Conservation (phyloP, 2,329 filamentous ascomycete species). For the Didymella sp. region DNA sequence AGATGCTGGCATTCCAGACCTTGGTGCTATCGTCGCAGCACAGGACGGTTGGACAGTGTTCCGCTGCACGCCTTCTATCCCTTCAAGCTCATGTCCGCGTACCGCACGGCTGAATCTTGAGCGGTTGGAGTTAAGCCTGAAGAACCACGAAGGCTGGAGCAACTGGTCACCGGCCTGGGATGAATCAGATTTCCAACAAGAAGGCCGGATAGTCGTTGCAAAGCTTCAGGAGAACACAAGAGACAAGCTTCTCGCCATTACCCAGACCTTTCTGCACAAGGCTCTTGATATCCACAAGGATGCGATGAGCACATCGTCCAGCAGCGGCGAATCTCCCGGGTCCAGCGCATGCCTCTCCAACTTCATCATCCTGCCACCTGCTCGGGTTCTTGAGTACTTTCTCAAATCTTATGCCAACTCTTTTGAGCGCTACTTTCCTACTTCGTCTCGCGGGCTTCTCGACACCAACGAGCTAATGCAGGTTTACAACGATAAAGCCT, state of each 20-base stretch:
- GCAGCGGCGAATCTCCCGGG: conserved; percentile 54
- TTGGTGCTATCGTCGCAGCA: conserved; percentile 58
- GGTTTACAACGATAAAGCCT: conserved; percentile 67
- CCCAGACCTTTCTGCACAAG: conserved; percentile 73
- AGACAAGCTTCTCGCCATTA: conserved; percentile 75
- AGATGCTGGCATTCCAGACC: conserved; percentile 50
- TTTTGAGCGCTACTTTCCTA: conserved; percentile 70
- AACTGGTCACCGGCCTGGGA: conserved; percentile 60
- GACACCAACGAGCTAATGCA: conserved; percentile 73
- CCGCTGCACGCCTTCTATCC: conserved; percentile 58
- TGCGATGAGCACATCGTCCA: conserved; percentile 51
- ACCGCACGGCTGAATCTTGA: conserved; percentile 61
- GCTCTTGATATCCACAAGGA: conserved; percentile 72
- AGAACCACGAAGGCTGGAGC: conserved; percentile 60
- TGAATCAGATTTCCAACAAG: conserved; percentile 56
- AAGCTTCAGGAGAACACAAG: conserved; percentile 63
- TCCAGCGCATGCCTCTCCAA: conserved; percentile 61
- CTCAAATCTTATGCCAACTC: conserved; percentile 70
- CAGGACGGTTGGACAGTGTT: conserved; percentile 62
- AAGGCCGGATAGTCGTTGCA: conserved; percentile 56
- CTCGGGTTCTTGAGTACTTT: conserved; percentile 71
- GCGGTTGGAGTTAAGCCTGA: conserved; percentile 58
- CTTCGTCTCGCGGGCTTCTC: conserved; percentile 65
- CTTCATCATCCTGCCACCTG: conserved; percentile 71
- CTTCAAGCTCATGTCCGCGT: conserved; percentile 58